These are phyloP conservation scores for Pseudotulostoma volvatum DNA, from an alignment of 495 filamentous ascomycete genomes.

Conservation along the genomic window DNA sequence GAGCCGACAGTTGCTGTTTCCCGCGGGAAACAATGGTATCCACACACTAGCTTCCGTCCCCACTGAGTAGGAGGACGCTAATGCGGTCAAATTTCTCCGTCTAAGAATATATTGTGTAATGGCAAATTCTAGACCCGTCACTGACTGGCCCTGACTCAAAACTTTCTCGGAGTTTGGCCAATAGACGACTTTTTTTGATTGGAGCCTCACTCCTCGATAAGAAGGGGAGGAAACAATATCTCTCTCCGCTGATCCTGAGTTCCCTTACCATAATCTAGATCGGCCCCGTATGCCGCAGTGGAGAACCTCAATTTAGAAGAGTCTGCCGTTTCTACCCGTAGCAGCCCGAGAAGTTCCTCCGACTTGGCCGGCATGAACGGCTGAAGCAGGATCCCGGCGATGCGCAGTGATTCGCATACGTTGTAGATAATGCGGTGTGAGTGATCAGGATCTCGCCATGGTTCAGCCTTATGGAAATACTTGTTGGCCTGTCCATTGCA, in stretches of 20 bases:
- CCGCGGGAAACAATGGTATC: too few relatives aligned
- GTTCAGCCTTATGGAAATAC: constrained; percentile 42
- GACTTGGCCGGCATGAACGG: constrained; percentile 82
- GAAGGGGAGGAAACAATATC: constrained; percentile 39
- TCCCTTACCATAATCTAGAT: constrained; percentile 51
- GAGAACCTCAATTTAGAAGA: constrained; percentile 35
- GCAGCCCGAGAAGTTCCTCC: constrained; percentile 51
- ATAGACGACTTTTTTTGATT: too few relatives aligned
- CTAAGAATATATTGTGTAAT: too few relatives aligned
- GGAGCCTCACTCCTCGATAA: constrained; percentile 25
- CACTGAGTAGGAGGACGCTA: too few relatives aligned
- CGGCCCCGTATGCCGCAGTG: constrained; percentile 38
- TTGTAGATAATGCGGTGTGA: constrained; percentile 45
- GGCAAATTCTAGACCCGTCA: too few relatives aligned
- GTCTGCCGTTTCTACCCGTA: constrained; percentile 46
- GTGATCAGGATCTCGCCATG: constrained; percentile 36
- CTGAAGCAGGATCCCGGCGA: constrained; percentile 71
- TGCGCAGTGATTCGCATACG: constrained; percentile 59
- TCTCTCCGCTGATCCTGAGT: constrained; percentile 29
- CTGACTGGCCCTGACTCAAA: too few relatives aligned
- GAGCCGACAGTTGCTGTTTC: too few relatives aligned
- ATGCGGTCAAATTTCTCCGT: too few relatives aligned
- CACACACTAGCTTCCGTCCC: too few relatives aligned
- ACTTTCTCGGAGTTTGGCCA: too few relatives aligned
- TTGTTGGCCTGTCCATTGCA: constrained; percentile 45